Conservation (phyloP, 2,329 filamentous ascomycete genomes). For the Dothidotthia symphoricarpi region DNA sequence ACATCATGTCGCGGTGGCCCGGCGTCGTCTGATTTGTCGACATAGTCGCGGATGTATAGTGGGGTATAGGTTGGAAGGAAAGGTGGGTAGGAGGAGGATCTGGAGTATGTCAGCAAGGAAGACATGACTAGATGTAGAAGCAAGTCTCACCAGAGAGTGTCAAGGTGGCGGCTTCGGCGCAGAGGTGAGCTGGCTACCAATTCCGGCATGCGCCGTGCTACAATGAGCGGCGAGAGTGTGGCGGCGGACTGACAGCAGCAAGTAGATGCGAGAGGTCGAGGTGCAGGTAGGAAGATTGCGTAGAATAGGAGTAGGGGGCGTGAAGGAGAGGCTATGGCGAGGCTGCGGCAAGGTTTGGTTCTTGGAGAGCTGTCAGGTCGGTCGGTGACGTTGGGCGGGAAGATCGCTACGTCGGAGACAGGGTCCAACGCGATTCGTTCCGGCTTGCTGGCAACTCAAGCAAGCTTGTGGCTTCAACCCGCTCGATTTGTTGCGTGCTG, state of each 20-base stretch:
- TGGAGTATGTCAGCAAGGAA: slow-evolving; percentile 9
- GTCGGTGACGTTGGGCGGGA: slow-evolving; percentile 34
- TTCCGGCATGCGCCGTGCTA: slow-evolving; percentile 27
- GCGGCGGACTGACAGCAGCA: slow-evolving; percentile 19
- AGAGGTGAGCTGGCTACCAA: slow-evolving; percentile 7
- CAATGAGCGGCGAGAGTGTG: slow-evolving; percentile 12
- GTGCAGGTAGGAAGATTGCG: slow-evolving; percentile 1
- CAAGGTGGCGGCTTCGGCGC: slow-evolving; percentile 12
- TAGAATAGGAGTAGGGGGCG: not conserved
- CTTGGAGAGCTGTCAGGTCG: slow-evolving; percentile 16
- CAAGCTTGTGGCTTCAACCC: too few species aligned
- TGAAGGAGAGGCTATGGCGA: slow-evolving; percentile 5
- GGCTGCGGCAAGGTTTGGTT: slow-evolving; percentile 20
- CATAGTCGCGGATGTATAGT: slow-evolving; percentile 18
- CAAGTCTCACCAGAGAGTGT: slow-evolving; percentile 17
- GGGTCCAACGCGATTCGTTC: slow-evolving; percentile 21
- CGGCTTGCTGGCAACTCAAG: slow-evolving; percentile 5
- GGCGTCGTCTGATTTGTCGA: slow-evolving; percentile 18
- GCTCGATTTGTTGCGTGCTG: too few species aligned
- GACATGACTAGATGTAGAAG: not conserved
- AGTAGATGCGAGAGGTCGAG: slow-evolving; percentile 3
- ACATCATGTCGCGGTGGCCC: slow-evolving; percentile 66
- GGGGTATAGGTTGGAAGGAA: slow-evolving; percentile 2
- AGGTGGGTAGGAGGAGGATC: slow-evolving; percentile 2
- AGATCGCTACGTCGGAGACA: slow-evolving; percentile 17